Evolutionary conservation across 2,329 filamentous ascomycete genomes (phyloP).

Genomic region (Fusarium buharicum): DNA sequence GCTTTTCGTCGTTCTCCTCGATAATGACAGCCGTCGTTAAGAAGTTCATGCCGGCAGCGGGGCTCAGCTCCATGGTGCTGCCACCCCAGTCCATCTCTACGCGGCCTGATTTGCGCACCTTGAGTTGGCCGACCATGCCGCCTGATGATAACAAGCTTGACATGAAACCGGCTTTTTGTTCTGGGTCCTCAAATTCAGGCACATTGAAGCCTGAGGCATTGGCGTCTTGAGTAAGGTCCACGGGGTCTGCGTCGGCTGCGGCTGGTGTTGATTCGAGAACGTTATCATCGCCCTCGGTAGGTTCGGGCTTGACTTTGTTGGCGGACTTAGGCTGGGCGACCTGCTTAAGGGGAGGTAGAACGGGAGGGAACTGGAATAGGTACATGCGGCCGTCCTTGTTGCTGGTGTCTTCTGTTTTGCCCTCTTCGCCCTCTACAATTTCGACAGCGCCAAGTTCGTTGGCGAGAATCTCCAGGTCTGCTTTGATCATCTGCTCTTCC

Average conservation of each 20-base stretch:
- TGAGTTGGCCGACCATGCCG: constrained; percentile 69
- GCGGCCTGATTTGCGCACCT: constrained; percentile 70
- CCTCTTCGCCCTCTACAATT: constrained; percentile 46
- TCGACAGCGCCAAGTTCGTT: constrained; percentile 56
- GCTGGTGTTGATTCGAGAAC: constrained; percentile 49
- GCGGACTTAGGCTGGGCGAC: constrained; percentile 39
- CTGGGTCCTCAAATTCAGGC: constrained; percentile 47
- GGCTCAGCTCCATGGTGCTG: constrained; percentile 61
- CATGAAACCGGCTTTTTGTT: constrained; percentile 50
- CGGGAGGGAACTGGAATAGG: constrained; percentile 72
- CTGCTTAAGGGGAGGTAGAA: constrained; percentile 65
- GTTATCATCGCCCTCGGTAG: constrained; percentile 52
- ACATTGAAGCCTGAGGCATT: constrained; percentile 31
- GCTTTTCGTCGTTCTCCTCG: constrained; percentile 66
- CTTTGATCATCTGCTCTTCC: constrained; percentile 54
- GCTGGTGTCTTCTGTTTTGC: constrained; percentile 44
- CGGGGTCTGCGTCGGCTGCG: constrained; percentile 41
- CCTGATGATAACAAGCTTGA: constrained; percentile 59
- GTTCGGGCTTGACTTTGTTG: constrained; percentile 56
- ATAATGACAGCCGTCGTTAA: constrained; percentile 69
- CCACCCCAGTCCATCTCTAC: constrained; percentile 73
- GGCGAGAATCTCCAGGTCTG: constrained; percentile 56
- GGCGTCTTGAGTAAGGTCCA: constrained; percentile 58
- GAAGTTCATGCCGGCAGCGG: constrained; percentile 65
- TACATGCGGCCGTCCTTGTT: constrained; percentile 68